Conservation (phyloP, 2,329 filamentous ascomycete genomes). For the Blastomyces parvus region DNA sequence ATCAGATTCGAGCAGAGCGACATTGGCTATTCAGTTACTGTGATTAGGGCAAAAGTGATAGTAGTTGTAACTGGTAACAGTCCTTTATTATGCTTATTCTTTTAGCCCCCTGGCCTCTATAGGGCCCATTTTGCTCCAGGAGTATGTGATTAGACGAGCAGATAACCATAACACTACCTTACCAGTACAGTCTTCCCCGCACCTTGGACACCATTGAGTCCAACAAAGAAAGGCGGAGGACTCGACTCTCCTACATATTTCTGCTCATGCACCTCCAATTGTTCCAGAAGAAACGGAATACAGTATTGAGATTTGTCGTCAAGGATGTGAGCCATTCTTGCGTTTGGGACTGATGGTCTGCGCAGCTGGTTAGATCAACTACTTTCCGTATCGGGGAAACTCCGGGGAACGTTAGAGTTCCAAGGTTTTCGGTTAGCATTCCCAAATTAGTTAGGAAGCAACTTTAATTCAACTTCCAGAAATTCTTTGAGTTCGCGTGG, state of each 20-base stretch:
- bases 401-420: background rate
- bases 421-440: background rate
- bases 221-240: conserved; percentile 66
- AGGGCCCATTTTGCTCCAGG: background rate
- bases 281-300: conserved; percentile 64
- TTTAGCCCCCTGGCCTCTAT: background rate
- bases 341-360: background rate
- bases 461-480: background rate
- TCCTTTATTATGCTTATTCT: background rate
- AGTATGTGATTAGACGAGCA: background rate
- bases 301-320: conserved; percentile 73
- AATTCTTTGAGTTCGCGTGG: background rate
- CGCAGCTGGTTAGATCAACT: background rate
- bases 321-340: conserved; percentile 45
- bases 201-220: conserved; percentile 84
- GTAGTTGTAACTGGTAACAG: background rate
- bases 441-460: background rate
- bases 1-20: background rate
- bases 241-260: conserved; percentile 28
- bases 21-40: background rate
- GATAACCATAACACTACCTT: conserved; percentile 19
- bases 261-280: conserved; percentile 44
- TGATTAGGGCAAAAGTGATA: background rate
- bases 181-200: conserved; percentile 86
- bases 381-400: background rate